phyloP scores from a whole-genome alignment of 352 stramenopile species.

The Phytophthora rubi region DNA sequence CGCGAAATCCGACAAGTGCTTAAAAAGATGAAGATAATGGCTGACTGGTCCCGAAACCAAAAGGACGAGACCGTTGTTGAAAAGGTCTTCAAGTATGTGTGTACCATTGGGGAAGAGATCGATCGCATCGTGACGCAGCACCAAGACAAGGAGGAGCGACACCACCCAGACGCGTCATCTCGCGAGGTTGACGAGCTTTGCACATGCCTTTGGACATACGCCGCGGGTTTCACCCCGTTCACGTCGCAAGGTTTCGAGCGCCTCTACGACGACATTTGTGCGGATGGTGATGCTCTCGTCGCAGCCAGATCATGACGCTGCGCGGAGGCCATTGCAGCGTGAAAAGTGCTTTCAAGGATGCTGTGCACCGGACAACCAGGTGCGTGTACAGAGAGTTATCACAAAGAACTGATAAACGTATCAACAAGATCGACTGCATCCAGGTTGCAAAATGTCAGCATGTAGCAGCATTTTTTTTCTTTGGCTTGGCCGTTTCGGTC shows the following conservation, averaged over 20 bases:
- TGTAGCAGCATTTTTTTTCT: slow-evolving; percentile 3
- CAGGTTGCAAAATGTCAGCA: slow-evolving; percentile 14
- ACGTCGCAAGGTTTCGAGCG: slow-evolving; percentile 76
- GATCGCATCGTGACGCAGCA: slow-evolving; percentile 74
- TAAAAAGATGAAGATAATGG: slow-evolving; percentile 91
- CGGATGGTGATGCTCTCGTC: slow-evolving; percentile 61
- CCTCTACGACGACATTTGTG: slow-evolving; percentile 89
- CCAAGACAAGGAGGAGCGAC: slow-evolving; percentile 31
- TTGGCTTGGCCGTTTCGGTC: background rate
- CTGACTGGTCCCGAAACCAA: slow-evolving; percentile 79
- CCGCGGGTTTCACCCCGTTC: slow-evolving; percentile 79
- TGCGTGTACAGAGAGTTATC: slow-evolving; percentile 17
- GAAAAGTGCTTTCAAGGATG: slow-evolving; percentile 2
- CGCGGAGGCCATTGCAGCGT: background rate
- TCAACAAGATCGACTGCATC: slow-evolving; percentile 25
- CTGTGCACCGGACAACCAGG: background rate
- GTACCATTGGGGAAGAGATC: slow-evolving; percentile 80
- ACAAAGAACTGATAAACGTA: slow-evolving; percentile 21
- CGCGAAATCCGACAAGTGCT: slow-evolving; percentile 81
- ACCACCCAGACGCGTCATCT: slow-evolving; percentile 17
- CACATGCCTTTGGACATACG: slow-evolving; percentile 82
- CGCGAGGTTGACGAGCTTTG: slow-evolving; percentile 80
- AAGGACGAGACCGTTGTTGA: slow-evolving; percentile 86
- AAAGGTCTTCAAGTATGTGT: slow-evolving; percentile 89
- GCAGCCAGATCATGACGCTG: slow-evolving; percentile 32